Conservation (phyloP, 2,329 filamentous ascomycete genomes). For the Dothidotthia symphoricarpi region DNA sequence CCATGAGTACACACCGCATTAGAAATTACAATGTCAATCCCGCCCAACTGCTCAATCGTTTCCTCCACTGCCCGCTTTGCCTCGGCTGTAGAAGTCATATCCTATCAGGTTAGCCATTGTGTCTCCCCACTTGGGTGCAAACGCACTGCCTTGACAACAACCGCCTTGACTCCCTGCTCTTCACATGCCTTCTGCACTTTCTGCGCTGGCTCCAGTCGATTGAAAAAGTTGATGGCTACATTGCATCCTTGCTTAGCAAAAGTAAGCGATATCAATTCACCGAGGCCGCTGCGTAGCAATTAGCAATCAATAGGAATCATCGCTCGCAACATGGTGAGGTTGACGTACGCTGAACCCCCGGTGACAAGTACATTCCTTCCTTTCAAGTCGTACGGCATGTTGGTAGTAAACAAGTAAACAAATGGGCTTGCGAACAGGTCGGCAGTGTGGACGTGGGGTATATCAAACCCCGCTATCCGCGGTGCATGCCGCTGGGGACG, state of each 20-base stretch:
- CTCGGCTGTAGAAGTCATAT: conserved; percentile 61
- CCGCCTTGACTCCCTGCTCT: conserved; percentile 51
- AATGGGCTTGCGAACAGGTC: background rate
- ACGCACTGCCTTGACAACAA: conserved; percentile 61
- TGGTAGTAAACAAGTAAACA: background rate
- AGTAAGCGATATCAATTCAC: conserved; percentile 64
- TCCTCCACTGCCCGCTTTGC: conserved; percentile 60
- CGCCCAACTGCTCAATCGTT: conserved; percentile 60
- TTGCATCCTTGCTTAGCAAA: conserved; percentile 69
- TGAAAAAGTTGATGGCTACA: conserved; percentile 71
- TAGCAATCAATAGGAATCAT: background rate
- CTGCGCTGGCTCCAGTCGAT: conserved; percentile 59
- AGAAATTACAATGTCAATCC: conserved; percentile 73
- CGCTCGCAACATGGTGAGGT: conserved; percentile 1
- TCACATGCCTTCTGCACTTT: conserved; percentile 58
- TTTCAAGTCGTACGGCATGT: conserved; percentile 63
- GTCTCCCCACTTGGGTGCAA: background rate
- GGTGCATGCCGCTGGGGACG: no score
- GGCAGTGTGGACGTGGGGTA: no score
- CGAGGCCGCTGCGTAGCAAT: conserved; percentile 59
- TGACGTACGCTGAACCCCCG: conserved; percentile 59
- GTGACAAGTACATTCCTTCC: conserved; percentile 64
- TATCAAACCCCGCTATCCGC: no score
- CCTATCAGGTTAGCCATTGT: conserved; percentile 38
- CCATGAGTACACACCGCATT: conserved; percentile 58